Evolutionary conservation across 129 eudicot species (phyloP).

Genomic region (Apium graveolens): DNA sequence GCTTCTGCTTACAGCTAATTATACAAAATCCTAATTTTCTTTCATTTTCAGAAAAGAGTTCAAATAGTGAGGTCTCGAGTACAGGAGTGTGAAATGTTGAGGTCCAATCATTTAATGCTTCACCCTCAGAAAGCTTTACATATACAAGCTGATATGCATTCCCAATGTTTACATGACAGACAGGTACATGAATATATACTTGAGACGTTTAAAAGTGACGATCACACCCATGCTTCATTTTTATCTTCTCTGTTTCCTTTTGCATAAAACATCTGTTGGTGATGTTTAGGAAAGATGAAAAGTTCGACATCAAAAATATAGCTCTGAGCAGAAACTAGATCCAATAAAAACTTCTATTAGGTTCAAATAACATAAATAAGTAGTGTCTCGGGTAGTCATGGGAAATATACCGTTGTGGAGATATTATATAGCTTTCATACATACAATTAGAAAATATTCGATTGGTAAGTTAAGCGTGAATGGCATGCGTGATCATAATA

Average conservation of each 20-base stretch:
- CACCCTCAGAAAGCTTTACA: conserved; percentile 12
- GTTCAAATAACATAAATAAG: background rate
- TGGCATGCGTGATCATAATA: background rate
- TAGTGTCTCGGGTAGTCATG: background rate
- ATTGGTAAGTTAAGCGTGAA: background rate
- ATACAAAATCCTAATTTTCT: conserved; percentile 15
- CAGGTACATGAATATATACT: conserved; percentile 35
- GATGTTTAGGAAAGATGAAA: background rate
- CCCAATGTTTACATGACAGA: conserved; percentile 14
- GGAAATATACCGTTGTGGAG: background rate
- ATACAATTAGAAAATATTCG: too few species aligned
- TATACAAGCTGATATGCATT: conserved; percentile 22
- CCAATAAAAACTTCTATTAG: background rate
- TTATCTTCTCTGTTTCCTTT: background rate
- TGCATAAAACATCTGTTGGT: background rate
- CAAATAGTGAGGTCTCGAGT: conserved; percentile 43
- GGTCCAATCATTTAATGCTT: conserved; percentile 16
- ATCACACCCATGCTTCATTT: background rate
- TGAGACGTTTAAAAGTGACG: background rate
- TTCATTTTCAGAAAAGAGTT: conserved; percentile 46
- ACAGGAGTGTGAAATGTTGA: conserved; percentile 46
- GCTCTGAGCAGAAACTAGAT: background rate
- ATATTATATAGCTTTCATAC: background rate
- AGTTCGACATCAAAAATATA: background rate
- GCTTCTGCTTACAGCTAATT: background rate